Conservation (phyloP, 2,329 filamentous ascomycete genomes). For the Ciborinia camelliae region DNA sequence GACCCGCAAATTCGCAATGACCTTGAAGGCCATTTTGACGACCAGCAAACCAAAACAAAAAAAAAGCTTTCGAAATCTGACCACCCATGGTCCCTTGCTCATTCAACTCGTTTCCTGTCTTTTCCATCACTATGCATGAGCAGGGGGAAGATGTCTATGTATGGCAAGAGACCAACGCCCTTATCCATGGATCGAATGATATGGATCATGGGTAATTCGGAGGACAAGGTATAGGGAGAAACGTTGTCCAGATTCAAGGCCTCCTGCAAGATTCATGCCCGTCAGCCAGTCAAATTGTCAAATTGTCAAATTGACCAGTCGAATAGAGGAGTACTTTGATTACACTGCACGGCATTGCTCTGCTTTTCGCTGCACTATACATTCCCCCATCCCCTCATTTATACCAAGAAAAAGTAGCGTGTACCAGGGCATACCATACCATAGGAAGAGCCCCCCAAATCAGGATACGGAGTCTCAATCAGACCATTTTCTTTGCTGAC, state of each 20-base stretch:
- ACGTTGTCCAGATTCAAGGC: slow-evolving; percentile 12
- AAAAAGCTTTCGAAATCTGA: not conserved
- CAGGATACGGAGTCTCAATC: not conserved
- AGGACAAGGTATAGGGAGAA: not conserved
- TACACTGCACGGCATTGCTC: not conserved
- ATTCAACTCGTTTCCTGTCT: not conserved
- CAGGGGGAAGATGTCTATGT: not conserved
- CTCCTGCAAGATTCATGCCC: slow-evolving; percentile 11
- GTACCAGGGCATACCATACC: no score
- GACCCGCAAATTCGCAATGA: not conserved
- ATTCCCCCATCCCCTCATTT: slow-evolving; percentile 3
- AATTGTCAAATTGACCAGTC: slow-evolving; percentile 1
- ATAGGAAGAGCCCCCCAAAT: slow-evolving; percentile 1
- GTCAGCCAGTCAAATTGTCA: not conserved
- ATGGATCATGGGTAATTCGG: not conserved
- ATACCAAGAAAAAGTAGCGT: not conserved
- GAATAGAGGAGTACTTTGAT: not conserved
- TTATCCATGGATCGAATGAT: not conserved
- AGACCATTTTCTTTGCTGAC: not conserved
- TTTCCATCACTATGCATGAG: slow-evolving; percentile 12
- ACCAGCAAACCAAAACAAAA: not conserved
- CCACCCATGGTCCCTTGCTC: slow-evolving; percentile 1
- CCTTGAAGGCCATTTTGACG: not conserved
- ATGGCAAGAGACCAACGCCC: not conserved
- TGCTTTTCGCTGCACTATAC: not conserved